phyloP scores from a whole-genome alignment of 192 early-diverging fungal genomes.

The Chytriomyces sp. region DNA sequence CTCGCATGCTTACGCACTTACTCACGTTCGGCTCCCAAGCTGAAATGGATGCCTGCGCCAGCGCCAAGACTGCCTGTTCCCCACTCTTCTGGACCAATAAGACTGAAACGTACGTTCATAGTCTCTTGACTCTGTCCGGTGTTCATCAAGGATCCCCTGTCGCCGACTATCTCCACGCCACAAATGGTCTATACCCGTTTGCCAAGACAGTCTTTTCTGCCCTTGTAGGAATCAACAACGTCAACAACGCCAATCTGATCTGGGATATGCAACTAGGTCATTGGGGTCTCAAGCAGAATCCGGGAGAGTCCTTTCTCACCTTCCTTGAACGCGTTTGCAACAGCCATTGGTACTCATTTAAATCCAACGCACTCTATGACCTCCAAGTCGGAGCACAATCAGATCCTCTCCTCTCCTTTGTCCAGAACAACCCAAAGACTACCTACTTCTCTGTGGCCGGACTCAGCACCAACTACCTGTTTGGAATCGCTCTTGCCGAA shows the following conservation, averaged over 20 bases:
- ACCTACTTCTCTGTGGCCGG: slow-evolving; percentile 31
- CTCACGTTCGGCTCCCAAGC: slow-evolving; percentile 17
- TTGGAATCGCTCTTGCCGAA: neutral
- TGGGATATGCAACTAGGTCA: slow-evolving; percentile 33
- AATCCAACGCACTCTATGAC: slow-evolving; percentile 35
- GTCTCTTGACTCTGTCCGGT: slow-evolving; percentile 1
- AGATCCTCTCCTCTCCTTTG: slow-evolving; percentile 20
- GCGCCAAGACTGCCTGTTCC: slow-evolving; percentile 11
- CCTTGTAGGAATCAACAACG: slow-evolving; percentile 24
- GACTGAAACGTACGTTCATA: slow-evolving; percentile 6
- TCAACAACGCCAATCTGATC: neutral
- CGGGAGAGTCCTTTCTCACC: slow-evolving; percentile 5
- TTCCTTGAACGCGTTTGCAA: slow-evolving; percentile 20
- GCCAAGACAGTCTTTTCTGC: neutral
- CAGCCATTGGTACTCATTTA: slow-evolving; percentile 11
- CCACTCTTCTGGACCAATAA: slow-evolving; percentile 37
- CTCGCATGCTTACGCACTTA: slow-evolving; percentile 19
- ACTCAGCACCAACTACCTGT: slow-evolving; percentile 2
- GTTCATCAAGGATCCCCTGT: slow-evolving; percentile 25
- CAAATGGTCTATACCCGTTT: neutral
- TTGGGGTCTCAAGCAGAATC: slow-evolving; percentile 24
- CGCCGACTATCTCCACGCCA: slow-evolving; percentile 11
- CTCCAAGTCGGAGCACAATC: neutral
- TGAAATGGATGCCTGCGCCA: slow-evolving; percentile 30
- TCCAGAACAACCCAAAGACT: slow-evolving; percentile 25